Base-by-base conservation (phyloP, 108 stramenopile species). In the Ochromonas danica region DNA sequence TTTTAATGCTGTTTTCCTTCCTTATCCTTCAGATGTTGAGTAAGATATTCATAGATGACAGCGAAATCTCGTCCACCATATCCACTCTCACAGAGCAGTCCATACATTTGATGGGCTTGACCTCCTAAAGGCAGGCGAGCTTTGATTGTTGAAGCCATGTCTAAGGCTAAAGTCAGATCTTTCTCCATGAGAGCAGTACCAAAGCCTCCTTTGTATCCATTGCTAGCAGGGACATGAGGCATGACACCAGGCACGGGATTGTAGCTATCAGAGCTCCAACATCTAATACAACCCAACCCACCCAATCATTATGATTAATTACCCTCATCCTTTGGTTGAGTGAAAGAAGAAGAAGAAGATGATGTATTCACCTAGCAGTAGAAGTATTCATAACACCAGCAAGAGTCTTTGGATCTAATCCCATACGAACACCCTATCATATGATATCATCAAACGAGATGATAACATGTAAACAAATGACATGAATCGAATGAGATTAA, bases 161-260 rank as follows among this genome's bases (percentile, higher is more conserved):
- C 79, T 0, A 62, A 22, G 22, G 79, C 79, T 10, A 79, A 27
- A 10, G 61, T 62, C 0, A 79, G 27, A 61, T 79, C 79, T 39
- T 79, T 79, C 63, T 79, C 63, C 79, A 79, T 79, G 0, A 79
- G 22, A 40, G 36, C 65, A 25, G 38, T 36, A 1, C 61, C 63
- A 36, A 79, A 79, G 0, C 79, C 79, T 25, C 79, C 79, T 22
- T 22, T 36, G 28, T 79, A 79, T 17, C 38, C 79, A 80, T 84
- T 71, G 71, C 61, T 81, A 81, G 83, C 35, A 84, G 83, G 86
- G 33, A 87, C 88, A 57, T 42, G 74, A 1, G 92, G 93, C 60
- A 92, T 89, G 40, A 92, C 89, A 10, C 91, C 91, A 0, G 96
- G 95, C 78, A 87, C 90, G 27, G 96, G 96, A 89, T 97, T 97